Percentiles rank a stretch among this genome's conserved stretches.
phyloP scores from a whole-genome alignment of 139 green algal species.

The Picochlorum costavermella region DNA sequence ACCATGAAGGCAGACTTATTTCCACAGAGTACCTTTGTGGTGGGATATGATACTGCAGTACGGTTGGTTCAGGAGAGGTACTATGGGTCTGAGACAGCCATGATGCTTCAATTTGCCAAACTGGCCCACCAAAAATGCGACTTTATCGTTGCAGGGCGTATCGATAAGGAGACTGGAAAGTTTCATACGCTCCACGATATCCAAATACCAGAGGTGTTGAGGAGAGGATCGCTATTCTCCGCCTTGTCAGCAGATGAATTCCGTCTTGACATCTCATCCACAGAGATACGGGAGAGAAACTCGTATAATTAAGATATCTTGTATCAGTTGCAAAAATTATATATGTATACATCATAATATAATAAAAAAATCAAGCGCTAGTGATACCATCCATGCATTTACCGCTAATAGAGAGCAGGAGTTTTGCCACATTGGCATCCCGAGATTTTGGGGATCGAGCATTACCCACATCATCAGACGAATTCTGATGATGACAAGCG shows the following conservation, averaged over 20 bases:
- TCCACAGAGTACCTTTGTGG: slow-evolving; percentile 49
- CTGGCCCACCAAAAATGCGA: slow-evolving; percentile 42
- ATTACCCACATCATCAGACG: not conserved
- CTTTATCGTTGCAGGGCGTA: slow-evolving; percentile 64
- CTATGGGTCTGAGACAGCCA: slow-evolving; percentile 47
- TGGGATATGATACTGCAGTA: slow-evolving; percentile 74
- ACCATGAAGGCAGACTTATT: slow-evolving; percentile 68
- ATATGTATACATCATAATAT: not conserved
- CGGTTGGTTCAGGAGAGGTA: slow-evolving; percentile 70
- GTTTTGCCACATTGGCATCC: slow-evolving; percentile 17
- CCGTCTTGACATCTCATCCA: slow-evolving; percentile 62
- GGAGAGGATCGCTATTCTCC: slow-evolving; percentile 44
- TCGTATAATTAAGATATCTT: not conserved
- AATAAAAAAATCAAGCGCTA: slow-evolving; percentile 7
- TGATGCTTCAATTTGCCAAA: slow-evolving; percentile 46
- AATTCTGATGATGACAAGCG: slow-evolving; percentile 1
- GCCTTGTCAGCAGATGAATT: slow-evolving; percentile 51
- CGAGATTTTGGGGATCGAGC: not conserved
- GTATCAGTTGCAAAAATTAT: slow-evolving; percentile 4
- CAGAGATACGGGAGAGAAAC: slow-evolving; percentile 42
- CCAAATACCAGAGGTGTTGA: slow-evolving; percentile 38
- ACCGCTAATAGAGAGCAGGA: slow-evolving; percentile 17
- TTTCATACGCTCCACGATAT: slow-evolving; percentile 58
- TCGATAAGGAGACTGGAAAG: slow-evolving; percentile 13
- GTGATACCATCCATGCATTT: slow-evolving; percentile 13